Evolutionary conservation across 352 stramenopile species (phyloP).

Genomic region (Pythium vanterpoolii): DNA sequence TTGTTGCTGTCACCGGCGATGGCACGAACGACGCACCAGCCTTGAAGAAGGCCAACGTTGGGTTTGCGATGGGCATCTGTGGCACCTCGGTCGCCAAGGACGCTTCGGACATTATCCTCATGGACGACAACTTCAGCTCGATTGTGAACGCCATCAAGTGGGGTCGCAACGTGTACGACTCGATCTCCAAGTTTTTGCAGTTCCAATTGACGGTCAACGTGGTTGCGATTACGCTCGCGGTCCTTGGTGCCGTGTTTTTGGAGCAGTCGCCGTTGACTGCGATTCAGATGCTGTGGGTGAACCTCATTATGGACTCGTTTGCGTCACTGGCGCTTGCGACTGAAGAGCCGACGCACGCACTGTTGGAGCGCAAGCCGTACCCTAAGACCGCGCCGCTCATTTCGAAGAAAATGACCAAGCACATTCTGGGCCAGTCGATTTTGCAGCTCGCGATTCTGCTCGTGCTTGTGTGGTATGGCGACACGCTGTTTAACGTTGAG

Average conservation of each 20-base stretch:
- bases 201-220: constrained; percentile 98
- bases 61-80: constrained; percentile 78
- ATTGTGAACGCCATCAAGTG: constrained; percentile 47
- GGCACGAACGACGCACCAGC: constrained; percentile 81
- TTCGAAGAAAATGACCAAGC: constrained; percentile 93
- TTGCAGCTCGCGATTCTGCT: constrained; percentile 89
- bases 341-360: constrained; percentile 85
- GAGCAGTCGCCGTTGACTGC: constrained; percentile 89
- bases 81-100: constrained; percentile 45
- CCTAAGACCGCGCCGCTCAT: constrained; percentile 91
- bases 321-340: constrained; percentile 94
- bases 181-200: constrained; percentile 97
- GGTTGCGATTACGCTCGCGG: constrained; percentile 92
- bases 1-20: constrained; percentile 79
- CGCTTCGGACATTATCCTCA: constrained; percentile 88
- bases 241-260: constrained; percentile 84
- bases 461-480: constrained; percentile 58
- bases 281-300: constrained; percentile 98
- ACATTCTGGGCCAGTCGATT: constrained; percentile 91
- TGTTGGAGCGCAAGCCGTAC: constrained; percentile 92
- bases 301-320: constrained; percentile 99
- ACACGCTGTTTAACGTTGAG: constrained; percentile 42
- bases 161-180: constrained; percentile 86
- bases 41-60: constrained; percentile 64
- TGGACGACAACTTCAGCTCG: constrained; percentile 96